Conservation (phyloP, 78 protist species). For the Tieghemostelium lacteum region DNA sequence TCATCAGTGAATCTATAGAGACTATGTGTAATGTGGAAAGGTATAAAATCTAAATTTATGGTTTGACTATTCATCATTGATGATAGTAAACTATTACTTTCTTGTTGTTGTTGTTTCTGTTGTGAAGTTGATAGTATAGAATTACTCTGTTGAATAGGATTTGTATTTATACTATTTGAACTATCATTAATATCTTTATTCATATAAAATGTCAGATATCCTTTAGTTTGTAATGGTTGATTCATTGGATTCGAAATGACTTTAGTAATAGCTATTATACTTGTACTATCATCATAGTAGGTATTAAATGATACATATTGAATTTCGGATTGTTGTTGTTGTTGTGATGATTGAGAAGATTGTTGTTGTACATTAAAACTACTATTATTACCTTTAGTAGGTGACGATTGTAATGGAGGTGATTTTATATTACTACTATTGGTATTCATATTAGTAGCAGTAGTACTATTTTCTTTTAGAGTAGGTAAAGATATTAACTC, state of each 20-base stretch:
- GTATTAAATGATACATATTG: neutral
- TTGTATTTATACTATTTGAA: neutral
- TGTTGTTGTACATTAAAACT: too few species aligned
- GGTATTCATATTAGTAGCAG: neutral
- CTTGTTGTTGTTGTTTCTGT: neutral
- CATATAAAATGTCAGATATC: neutral
- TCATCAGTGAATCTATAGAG: neutral
- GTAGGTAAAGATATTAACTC: constrained; percentile 18
- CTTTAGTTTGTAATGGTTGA: neutral
- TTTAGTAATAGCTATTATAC: too few species aligned
- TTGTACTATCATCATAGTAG: neutral
- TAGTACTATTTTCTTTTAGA: neutral
- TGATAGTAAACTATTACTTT: neutral
- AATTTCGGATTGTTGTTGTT: neutral
- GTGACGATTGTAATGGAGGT: neutral
- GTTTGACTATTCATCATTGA: neutral
- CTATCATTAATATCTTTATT: neutral
- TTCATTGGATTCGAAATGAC: neutral
- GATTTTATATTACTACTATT: neutral
- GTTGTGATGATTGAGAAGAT: too few species aligned
- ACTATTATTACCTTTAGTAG: neutral
- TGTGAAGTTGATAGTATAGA: neutral
- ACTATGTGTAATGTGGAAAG: constrained; percentile 11
- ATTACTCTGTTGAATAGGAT: too few species aligned
- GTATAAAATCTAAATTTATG: constrained; percentile 8